Conservation (phyloP, 192 early-diverging fungal species). For the Entophlyctis helioformis region DNA sequence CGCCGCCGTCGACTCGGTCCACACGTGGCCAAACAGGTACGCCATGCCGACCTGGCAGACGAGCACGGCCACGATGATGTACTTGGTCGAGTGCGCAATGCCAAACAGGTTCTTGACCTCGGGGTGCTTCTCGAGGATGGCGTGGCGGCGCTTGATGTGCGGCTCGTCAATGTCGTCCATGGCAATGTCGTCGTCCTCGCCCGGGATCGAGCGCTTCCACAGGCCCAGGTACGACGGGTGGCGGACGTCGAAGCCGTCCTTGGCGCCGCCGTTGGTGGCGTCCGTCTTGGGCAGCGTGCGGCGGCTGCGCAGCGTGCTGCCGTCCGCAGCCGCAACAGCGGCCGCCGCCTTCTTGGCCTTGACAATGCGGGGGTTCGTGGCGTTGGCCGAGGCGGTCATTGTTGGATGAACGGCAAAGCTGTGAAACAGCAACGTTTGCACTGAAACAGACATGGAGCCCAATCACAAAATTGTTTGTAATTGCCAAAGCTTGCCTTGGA, state of each 20-base stretch:
- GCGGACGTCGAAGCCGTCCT: conserved; percentile 38
- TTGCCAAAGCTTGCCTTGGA: no score
- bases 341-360: not conserved
- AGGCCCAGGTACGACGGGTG: conserved; percentile 70
- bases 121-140: conserved; percentile 78
- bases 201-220: conserved; percentile 71
- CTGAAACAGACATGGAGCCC: no score
- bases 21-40: conserved; percentile 52
- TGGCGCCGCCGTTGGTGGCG: not conserved
- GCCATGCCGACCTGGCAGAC: conserved; percentile 63
- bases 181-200: conserved; percentile 59
- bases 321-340: not conserved
- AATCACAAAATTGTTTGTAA: no score
- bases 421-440: no score
- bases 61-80: conserved; percentile 53
- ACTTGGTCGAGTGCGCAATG: conserved; percentile 66
- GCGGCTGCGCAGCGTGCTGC: not conserved
- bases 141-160: conserved; percentile 78
- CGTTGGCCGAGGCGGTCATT: not conserved
- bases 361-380: not conserved
- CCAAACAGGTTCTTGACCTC: conserved; percentile 81
- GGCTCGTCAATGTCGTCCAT: conserved; percentile 92
- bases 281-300: no score
- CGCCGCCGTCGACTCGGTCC: conserved; percentile 49
- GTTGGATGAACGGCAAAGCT: no score